Conservation (phyloP, 768 basidiomycete genomes). For the Guyanaporus albipodus region DNA sequence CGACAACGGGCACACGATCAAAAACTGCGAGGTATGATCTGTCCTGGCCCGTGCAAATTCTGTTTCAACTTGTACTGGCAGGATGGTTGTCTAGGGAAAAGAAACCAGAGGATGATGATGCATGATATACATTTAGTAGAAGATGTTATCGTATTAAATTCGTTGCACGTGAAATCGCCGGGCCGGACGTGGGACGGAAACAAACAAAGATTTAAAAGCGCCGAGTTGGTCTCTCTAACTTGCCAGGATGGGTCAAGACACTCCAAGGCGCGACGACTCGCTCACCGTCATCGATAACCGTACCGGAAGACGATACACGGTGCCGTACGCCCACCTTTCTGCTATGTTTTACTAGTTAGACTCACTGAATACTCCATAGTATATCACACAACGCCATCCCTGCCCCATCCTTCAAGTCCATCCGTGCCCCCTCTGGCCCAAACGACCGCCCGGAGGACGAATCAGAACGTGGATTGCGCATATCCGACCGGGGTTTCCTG, state of each 20-base stretch:
- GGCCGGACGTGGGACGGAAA: neutral
- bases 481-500: constrained; percentile 76
- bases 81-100: constrained; percentile 35
- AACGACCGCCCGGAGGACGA: constrained; percentile 79
- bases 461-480: constrained; percentile 74
- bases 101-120: constrained; percentile 14
- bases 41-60: neutral
- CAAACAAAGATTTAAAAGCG: constrained; percentile 1
- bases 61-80: constrained; percentile 10
- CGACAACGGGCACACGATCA: constrained; percentile 60
- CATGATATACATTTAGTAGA: no score
- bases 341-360: neutral
- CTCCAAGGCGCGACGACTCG: constrained; percentile 23
- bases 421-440: constrained; percentile 53
- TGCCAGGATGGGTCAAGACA: constrained; percentile 27
- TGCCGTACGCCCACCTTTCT: constrained; percentile 53
- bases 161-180: constrained; percentile 11
- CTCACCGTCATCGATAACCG: constrained; percentile 80
- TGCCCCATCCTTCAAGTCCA: constrained; percentile 77
- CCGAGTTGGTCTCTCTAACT: no score
- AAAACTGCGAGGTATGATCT: constrained; percentile 63
- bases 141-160: no score
- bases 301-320: constrained; percentile 70
- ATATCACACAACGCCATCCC: constrained; percentile 77
- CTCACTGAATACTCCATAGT: constrained; percentile 38